These are phyloP conservation scores for Microdochium paspali DNA, from an alignment of 2,329 filamentous ascomycete species.

Conservation along the genomic window DNA sequence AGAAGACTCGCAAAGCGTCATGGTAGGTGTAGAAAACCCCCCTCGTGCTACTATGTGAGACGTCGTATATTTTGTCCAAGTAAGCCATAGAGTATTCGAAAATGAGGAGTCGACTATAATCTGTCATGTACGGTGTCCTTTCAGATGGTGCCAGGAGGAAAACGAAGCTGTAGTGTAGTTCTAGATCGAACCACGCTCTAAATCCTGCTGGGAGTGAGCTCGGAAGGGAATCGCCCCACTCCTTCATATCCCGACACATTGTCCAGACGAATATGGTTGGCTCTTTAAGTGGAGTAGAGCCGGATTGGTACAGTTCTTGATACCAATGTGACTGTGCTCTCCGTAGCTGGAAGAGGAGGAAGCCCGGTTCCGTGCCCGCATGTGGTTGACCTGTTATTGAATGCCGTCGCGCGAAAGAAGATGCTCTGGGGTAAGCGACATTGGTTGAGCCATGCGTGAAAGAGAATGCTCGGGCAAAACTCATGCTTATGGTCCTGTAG, in stretches of 20 bases:
- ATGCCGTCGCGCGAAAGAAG: conserved; percentile 30
- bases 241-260: conserved; percentile 64
- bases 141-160: conserved; percentile 79
- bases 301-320: conserved; percentile 75
- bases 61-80: conserved; percentile 61
- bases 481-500: conserved; percentile 68
- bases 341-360: conserved; percentile 75
- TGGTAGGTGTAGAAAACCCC: conserved; percentile 74
- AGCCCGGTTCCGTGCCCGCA: conserved; percentile 56
- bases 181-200: conserved; percentile 73
- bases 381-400: conserved; percentile 33
- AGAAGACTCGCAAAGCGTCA: conserved; percentile 78
- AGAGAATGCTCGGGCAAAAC: conserved; percentile 79
- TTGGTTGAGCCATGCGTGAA: conserved; percentile 85
- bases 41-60: conserved; percentile 49
- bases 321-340: conserved; percentile 84
- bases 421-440: conserved; percentile 61
- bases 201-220: conserved; percentile 54
- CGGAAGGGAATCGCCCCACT: conserved; percentile 75
- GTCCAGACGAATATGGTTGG: conserved; percentile 66
- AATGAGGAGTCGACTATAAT: conserved; percentile 70
- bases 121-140: conserved; percentile 60
- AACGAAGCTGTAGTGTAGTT: conserved; percentile 83
- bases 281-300: conserved; percentile 57
- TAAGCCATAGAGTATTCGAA: conserved; percentile 85